These are phyloP conservation scores for Meyerozyma smithsonii DNA, from an alignment of 1,139 yeast species.

Conservation along the genomic window DNA sequence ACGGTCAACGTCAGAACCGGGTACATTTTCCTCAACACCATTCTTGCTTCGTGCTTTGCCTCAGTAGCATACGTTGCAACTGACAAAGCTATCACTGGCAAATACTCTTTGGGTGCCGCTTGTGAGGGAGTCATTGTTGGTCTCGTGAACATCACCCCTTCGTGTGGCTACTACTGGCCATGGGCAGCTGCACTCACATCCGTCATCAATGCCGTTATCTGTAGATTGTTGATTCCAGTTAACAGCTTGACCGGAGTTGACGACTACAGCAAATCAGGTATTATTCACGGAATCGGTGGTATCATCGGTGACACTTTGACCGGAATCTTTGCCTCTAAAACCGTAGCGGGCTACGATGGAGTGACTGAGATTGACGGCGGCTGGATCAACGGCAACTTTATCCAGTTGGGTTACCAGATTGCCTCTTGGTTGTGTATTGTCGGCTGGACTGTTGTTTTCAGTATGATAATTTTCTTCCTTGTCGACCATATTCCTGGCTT, in stretches of 20 bases:
- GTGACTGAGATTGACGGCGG: slow-evolving; percentile 43
- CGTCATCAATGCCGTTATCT: slow-evolving; percentile 34
- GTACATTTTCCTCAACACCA: slow-evolving; percentile 45
- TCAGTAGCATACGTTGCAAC: slow-evolving; percentile 29
- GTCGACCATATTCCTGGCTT: slow-evolving; percentile 46
- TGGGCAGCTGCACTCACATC: slow-evolving; percentile 46
- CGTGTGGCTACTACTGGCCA: slow-evolving; percentile 47
- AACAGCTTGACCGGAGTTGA: slow-evolving; percentile 43
- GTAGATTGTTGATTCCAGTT: slow-evolving; percentile 32
- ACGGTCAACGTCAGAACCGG: slow-evolving; percentile 42
- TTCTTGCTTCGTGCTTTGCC: slow-evolving; percentile 43
- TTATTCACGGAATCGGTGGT: slow-evolving; percentile 48
- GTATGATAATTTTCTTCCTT: slow-evolving; percentile 34
- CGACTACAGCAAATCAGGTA: slow-evolving; percentile 43
- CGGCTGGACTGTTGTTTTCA: slow-evolving; percentile 39
- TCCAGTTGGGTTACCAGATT: slow-evolving; percentile 46
- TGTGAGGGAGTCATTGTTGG: slow-evolving; percentile 49
- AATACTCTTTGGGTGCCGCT: slow-evolving; percentile 41
- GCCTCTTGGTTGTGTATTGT: slow-evolving; percentile 37
- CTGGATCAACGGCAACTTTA: slow-evolving; percentile 47
- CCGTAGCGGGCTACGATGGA: slow-evolving; percentile 44
- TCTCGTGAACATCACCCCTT: slow-evolving; percentile 47
- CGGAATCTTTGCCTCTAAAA: slow-evolving; percentile 44
- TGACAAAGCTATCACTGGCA: slow-evolving; percentile 32
- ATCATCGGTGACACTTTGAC: slow-evolving; percentile 38